phyloP scores from a whole-genome alignment of 306 rosid species.

The Crataegus laevigata region DNA sequence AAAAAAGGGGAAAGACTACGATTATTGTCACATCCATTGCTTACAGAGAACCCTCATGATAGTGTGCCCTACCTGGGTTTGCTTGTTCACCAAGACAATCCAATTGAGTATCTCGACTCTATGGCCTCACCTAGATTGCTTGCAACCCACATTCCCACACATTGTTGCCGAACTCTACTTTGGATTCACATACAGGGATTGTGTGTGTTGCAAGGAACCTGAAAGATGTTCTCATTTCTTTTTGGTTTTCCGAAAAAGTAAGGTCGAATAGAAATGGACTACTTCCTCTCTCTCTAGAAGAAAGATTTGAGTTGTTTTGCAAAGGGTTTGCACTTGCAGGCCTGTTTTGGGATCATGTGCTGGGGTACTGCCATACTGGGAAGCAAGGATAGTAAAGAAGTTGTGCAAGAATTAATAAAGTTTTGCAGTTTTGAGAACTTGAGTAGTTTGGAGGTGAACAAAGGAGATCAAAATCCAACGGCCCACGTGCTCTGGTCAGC shows the following conservation, averaged over 20 bases:
- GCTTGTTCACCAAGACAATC: not conserved
- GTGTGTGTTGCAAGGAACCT: slow-evolving; percentile 43
- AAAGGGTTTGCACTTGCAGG: not conserved
- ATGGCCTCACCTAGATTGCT: not conserved
- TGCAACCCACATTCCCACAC: not conserved
- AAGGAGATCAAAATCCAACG: no score
- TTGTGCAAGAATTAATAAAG: not conserved
- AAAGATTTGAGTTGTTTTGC: slow-evolving; percentile 18
- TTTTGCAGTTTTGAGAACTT: slow-evolving; percentile 12
- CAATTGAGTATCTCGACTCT: not conserved
- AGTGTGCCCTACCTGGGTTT: not conserved
- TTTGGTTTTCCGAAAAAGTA: slow-evolving; percentile 17
- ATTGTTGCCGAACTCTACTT: slow-evolving; percentile 3
- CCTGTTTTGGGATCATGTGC: slow-evolving; percentile 16
- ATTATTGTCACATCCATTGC: not conserved
- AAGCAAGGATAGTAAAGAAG: slow-evolving; percentile 6
- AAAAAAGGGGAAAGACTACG: not conserved
- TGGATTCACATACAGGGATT: not conserved
- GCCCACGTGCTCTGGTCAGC: no score
- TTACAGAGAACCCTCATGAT: not conserved
- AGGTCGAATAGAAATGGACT: not conserved
- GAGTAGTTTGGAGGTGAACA: slow-evolving; percentile 16
- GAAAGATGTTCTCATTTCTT: slow-evolving; percentile 34
- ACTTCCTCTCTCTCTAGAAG: not conserved
- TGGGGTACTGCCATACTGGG: slow-evolving; percentile 15